Percentiles rank a stretch among this genome's conserved stretches.
Conservation (phyloP, 2,329 filamentous ascomycete species). For the Blumeria hordei region DNA sequence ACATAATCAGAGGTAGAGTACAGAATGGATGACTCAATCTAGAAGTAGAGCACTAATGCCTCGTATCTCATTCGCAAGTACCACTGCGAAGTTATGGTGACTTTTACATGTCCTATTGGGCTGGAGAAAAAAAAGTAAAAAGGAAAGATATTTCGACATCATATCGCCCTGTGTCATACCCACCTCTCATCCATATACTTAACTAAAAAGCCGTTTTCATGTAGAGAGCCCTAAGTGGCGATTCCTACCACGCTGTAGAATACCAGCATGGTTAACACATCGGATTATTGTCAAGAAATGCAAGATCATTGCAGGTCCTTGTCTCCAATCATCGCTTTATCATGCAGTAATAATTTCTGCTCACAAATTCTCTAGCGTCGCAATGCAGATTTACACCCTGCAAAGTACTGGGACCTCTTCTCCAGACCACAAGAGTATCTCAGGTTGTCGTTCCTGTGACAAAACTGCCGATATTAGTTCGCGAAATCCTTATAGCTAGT, state of each 20-base stretch:
- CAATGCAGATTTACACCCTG: not conserved
- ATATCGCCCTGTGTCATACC: not conserved
- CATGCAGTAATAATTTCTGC: not conserved
- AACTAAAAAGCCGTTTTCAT: not conserved
- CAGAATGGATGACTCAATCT: too few relatives aligned
- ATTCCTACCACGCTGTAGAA: not conserved
- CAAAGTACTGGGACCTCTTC: not conserved
- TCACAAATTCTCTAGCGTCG: not conserved
- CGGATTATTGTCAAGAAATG: not conserved
- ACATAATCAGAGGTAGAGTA: too few relatives aligned
- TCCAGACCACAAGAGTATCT: not conserved
- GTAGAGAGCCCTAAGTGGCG: not conserved
- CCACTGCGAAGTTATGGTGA: not conserved
- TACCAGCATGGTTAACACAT: not conserved
- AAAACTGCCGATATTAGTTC: not conserved
- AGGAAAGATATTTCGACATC: not conserved
- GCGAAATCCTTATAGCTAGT: not conserved
- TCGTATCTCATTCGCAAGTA: too few relatives aligned
- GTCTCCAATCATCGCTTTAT: not conserved
- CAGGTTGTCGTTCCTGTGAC: not conserved
- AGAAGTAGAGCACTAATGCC: too few relatives aligned
- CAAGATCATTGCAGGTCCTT: not conserved
- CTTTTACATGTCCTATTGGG: not conserved
- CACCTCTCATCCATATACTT: not conserved
- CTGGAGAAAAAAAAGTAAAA: not conserved